A percentile compares a stretch with the other conserved stretches of the same genome.
phyloP scores from a whole-genome alignment of 148 eudicot genomes.

The Chenopodium formosanum region DNA sequence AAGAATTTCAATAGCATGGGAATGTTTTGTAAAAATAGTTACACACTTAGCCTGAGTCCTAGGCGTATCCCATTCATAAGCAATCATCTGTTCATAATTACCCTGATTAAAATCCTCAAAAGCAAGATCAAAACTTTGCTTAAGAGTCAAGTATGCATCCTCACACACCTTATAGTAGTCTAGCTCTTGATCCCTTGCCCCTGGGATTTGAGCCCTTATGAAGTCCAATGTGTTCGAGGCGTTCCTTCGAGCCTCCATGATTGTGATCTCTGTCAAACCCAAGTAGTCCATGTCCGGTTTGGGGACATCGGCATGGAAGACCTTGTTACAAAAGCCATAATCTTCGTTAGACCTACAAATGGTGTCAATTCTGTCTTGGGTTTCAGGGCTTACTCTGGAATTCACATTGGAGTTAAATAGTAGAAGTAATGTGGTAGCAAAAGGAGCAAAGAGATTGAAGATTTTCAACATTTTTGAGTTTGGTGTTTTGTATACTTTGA shows the following conservation, averaged over 20 bases:
- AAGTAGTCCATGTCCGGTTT: constrained; percentile 13
- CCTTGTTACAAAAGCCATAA: constrained; percentile 22
- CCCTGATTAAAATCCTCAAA: background rate
- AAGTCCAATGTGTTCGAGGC: constrained; percentile 19
- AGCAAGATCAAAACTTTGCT: constrained; percentile 14
- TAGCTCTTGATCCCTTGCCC: background rate
- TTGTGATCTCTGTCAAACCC: constrained; percentile 19
- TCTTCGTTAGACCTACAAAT: constrained; percentile 24
- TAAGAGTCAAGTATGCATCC: constrained; percentile 6
- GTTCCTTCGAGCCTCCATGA: constrained; percentile 12
- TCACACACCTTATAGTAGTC: constrained; percentile 17
- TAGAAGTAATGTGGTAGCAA: background rate
- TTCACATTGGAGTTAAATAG: background rate
- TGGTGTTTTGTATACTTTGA: too few relatives aligned
- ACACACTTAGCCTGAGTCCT: constrained; percentile 14
- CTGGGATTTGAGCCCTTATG: constrained; percentile 10
- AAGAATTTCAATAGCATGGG: background rate
- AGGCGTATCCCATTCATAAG: constrained; percentile 15
- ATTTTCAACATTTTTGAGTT: background rate
- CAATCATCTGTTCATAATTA: background rate
- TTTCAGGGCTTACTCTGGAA: background rate
- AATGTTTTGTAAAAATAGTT: background rate
- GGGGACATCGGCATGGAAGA: constrained; percentile 12
- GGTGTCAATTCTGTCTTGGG: constrained; percentile 11
- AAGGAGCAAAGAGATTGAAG: background rate